Base-by-base conservation (phyloP, 306 rosid genomes). In the Gynostemma pentaphyllum region DNA sequence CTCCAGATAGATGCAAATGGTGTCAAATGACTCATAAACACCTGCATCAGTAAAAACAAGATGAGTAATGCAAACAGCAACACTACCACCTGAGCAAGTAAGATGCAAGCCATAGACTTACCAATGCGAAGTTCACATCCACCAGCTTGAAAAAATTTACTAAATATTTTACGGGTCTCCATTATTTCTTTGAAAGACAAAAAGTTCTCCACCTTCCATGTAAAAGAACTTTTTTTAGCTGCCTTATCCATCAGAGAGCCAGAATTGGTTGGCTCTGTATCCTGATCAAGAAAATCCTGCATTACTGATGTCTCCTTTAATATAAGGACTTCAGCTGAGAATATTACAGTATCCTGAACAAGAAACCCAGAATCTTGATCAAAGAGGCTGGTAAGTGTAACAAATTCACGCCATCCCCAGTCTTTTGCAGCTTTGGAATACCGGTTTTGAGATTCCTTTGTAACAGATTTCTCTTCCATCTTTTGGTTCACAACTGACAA, bases 381-480 rank as follows among this genome's bases (percentile, higher is more conserved):
- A 45, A 94, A 94, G 65, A 94, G 85, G 81, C 99, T 89, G 23
- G 99, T 94, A 64, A 94, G 99, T 1, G 99, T 94, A 81, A 94
- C 99, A 78, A 94, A 94, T 81, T 94, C 99, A 75, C 99, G 94
- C 99, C 99, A 94, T 13, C 99, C 99, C 99, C 99, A 94, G 77
- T 94, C 99, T 81, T 94, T 94, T 68, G 97, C 99, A 66, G 97
- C 97, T 85, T 94, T 94, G 68, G 99, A 88, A 82, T 94, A 94
- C 70, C 99, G 99, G 67, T 94, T 94, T 66, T 94, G 99, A 76
- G 99, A 94, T 72, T 94, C 99, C 85, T 94, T 94, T 12, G 89
- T 86, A 74, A 94, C 97, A 75, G 99, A 94, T 78, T 94, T 94
- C 21, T 94, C 97, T 64, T 94, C 99, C 77, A 69, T 64, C 77